Evolutionary conservation across 2,329 filamentous ascomycete species (phyloP), one percentile per base, ranked within the genome.

Genomic region (Talaromyces sp.): DNA sequence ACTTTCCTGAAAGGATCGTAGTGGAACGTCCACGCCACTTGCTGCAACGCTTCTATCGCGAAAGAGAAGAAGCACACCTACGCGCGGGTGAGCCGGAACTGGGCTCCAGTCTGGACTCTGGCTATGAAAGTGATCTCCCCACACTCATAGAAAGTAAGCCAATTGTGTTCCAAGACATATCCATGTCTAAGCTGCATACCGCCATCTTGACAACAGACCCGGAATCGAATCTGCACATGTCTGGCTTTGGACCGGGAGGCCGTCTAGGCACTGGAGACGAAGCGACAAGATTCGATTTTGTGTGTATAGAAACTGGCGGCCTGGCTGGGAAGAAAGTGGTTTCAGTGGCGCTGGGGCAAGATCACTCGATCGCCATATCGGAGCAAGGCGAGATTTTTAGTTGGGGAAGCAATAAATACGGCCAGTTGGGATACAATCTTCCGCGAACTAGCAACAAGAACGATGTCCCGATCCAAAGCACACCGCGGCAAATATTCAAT

Each of bases 371-470:
- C 72, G 93, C 92, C 1, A 80, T 98, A 6, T 90, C 91, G 3
- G 87, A 87, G n/a, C 83, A 88, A 58, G 93, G 95, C n/a, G 91
- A 96, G 67, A 85, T 96, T 6, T 96, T 91, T 81, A 95, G 92
- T 1, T 99, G 95, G 95, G 95, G 95, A 8, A 90, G 89, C 66
- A 98, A 97, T 69, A 87, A 84, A 8, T 88, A 86, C 71, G 92
- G 89, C 1, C 93, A 98, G 72, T 82, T 99, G 15, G 95, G 95
- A 5, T 98, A 96, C 72, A 79, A 84, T 19, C 79, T 96, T 17
- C 91, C 92, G 1, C 81, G 82, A 64, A 66, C 75, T 36, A 73
- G 71, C 60, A 82, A 86, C 66, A 84, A 85, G 58, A 91, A 96
- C 57, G 90, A 97, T 68, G 90, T 95, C 62, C 89, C 93, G 0